Conservation (phyloP, 2,329 filamentous ascomycete genomes). For the Hypoxylon sp. region DNA sequence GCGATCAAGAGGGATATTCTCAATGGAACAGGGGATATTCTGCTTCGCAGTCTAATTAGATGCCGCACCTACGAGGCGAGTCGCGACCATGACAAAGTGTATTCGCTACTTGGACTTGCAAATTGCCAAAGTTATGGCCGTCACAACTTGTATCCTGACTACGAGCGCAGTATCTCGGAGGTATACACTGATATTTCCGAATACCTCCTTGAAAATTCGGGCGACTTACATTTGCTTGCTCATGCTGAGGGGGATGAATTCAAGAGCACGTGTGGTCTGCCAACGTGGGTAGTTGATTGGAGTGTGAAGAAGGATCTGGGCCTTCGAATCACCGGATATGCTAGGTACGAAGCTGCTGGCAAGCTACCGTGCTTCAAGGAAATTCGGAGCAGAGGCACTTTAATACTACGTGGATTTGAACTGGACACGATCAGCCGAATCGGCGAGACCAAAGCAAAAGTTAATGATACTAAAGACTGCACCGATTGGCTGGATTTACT, state of each 20-base stretch:
- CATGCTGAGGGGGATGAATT: slow-evolving; percentile 45
- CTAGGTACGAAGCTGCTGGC: slow-evolving; percentile 40
- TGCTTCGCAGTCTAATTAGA: slow-evolving; percentile 43
- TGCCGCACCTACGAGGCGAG: slow-evolving; percentile 44
- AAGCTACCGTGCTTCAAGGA: slow-evolving; percentile 33
- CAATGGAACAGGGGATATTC: slow-evolving; percentile 3
- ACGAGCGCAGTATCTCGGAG: slow-evolving; percentile 24
- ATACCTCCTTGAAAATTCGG: slow-evolving; percentile 37
- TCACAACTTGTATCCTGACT: slow-evolving; percentile 33
- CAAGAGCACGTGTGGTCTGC: slow-evolving; percentile 19
- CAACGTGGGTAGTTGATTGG: slow-evolving; percentile 46
- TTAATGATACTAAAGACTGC: slow-evolving; percentile 32
- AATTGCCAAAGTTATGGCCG: neutral
- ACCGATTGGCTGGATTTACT: slow-evolving; percentile 40
- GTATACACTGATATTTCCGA: slow-evolving; percentile 39
- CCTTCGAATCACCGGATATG: slow-evolving; percentile 44
- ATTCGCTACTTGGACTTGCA: slow-evolving; percentile 40
- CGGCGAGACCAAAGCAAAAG: slow-evolving; percentile 41
- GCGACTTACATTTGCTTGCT: slow-evolving; percentile 42
- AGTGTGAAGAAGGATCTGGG: slow-evolving; percentile 42
- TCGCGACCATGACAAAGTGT: slow-evolving; percentile 41
- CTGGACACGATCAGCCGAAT: slow-evolving; percentile 40
- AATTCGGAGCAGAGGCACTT: slow-evolving; percentile 2
- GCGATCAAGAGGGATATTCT: slow-evolving; percentile 32
- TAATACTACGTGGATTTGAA: slow-evolving; percentile 36